phyloP scores from a whole-genome alignment of 2,329 filamentous ascomycete genomes.

The Berkeleyomyces rouxiae region DNA sequence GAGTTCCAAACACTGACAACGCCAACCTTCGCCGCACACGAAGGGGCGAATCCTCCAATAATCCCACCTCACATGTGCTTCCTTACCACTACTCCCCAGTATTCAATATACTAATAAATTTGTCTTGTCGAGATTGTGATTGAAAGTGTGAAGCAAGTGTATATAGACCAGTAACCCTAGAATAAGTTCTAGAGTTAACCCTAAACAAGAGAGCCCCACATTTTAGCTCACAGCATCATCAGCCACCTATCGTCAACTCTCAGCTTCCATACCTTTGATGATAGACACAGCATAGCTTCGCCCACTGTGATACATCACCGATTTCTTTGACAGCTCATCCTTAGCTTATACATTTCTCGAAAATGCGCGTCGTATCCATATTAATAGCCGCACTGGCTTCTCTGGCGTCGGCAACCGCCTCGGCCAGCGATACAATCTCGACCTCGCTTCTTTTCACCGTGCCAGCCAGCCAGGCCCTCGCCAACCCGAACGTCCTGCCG shows the following conservation, averaged over 20 bases:
- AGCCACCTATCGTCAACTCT: neutral
- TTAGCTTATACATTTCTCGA: neutral
- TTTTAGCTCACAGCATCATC: neutral
- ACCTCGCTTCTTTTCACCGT: constrained; percentile 29
- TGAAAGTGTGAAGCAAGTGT: neutral
- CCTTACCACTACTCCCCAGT: too few relatives aligned
- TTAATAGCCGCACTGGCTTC: constrained; percentile 18
- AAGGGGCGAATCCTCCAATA: too few relatives aligned
- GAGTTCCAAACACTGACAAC: too few relatives aligned
- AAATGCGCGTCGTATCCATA: constrained; percentile 16
- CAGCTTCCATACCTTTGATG: neutral
- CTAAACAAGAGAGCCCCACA: neutral
- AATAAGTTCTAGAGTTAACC: neutral
- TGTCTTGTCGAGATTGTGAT: too few relatives aligned
- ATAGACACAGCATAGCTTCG: neutral
- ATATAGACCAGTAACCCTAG: neutral
- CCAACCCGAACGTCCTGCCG: constrained; percentile 39
- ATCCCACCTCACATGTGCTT: too few relatives aligned
- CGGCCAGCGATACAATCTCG: constrained; percentile 29
- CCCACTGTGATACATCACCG: neutral
- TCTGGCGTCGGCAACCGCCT: constrained; percentile 15
- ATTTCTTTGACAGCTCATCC: neutral
- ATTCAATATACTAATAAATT: too few relatives aligned
- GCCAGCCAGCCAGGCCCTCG: constrained; percentile 26
- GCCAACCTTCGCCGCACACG: too few relatives aligned